Percentiles rank a stretch among this genome's conserved stretches.
These are phyloP conservation scores for Solanum virginianum DNA, from an alignment of 257 asterid genomes.

Conservation along the genomic window DNA sequence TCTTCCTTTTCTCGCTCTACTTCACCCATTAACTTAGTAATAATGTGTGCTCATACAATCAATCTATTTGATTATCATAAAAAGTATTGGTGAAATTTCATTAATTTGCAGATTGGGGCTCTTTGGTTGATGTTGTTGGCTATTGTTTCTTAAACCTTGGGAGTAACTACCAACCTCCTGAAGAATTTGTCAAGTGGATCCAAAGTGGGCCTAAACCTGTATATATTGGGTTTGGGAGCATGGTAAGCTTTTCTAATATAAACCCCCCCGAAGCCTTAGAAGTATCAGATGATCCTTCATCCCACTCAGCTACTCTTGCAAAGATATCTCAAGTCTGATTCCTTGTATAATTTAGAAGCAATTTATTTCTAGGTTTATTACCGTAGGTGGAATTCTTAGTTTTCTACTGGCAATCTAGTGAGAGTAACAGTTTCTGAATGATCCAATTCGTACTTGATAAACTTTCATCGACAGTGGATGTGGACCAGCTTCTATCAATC, in stretches of 20 bases:
- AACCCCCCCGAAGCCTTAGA: not conserved
- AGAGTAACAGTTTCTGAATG: not conserved
- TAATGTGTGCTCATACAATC: not conserved
- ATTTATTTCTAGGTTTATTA: not conserved
- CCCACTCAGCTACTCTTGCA: not conserved
- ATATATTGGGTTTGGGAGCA: constrained; percentile 97
- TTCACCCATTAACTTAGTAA: not conserved
- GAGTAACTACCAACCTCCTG: constrained; percentile 58
- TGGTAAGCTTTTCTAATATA: constrained; percentile 40
- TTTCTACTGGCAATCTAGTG: not conserved
- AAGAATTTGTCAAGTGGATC: constrained; percentile 68
- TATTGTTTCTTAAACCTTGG: constrained; percentile 80
- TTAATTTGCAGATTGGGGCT: constrained; percentile 81
- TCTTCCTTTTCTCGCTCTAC: not conserved
- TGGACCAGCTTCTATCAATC: not conserved
- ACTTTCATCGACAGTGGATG: not conserved
- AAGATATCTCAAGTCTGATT: not conserved
- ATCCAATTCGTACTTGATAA: not conserved
- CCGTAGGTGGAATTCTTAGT: not conserved
- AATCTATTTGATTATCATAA: not conserved
- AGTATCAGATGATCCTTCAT: not conserved
- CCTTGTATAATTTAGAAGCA: not conserved
- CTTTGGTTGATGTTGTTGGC: constrained; percentile 89
- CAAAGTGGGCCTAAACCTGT: constrained; percentile 69
- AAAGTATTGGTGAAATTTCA: not conserved